These are phyloP conservation scores for Leccinum variicolor DNA, from an alignment of 768 basidiomycete genomes.

Conservation along the genomic window DNA sequence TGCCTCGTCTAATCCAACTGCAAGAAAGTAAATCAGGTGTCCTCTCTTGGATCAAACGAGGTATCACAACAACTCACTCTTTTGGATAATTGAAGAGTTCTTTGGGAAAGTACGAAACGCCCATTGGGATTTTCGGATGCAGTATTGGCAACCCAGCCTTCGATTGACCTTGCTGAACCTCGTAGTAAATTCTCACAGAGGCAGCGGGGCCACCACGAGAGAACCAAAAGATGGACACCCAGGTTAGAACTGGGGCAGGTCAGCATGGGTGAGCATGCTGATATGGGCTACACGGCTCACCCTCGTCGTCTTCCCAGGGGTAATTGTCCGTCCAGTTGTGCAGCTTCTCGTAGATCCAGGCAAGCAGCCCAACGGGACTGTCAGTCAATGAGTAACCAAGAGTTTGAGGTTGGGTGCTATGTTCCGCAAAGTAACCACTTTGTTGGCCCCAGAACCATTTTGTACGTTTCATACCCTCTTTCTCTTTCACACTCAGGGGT, in stretches of 20 bases:
- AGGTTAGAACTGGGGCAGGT: conserved; percentile 46
- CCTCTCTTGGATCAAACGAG: neutral
- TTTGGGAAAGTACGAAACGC: conserved; percentile 50
- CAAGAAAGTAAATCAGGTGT: neutral
- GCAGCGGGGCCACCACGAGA: conserved; percentile 57
- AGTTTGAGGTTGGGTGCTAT: conserved; percentile 49
- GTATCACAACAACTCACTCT: conserved; percentile 30
- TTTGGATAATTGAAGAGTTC: conserved; percentile 37
- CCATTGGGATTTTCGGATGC: conserved; percentile 38
- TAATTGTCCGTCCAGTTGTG: conserved; percentile 49
- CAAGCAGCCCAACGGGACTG: conserved; percentile 52
- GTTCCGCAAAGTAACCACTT: conserved; percentile 30
- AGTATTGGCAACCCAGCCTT: accelerated
- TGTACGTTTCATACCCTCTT: conserved; percentile 18
- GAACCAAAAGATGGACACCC: conserved; percentile 59
- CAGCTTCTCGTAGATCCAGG: conserved; percentile 54
- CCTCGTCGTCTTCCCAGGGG: conserved; percentile 56
- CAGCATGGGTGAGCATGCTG: neutral
- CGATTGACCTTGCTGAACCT: conserved; percentile 20
- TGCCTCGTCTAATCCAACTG: neutral
- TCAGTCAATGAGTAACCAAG: conserved; percentile 53
- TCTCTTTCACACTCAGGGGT: conserved; percentile 28
- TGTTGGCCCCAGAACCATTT: conserved; percentile 21
- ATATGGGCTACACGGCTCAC: conserved; percentile 22
- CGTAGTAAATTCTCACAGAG: conserved; percentile 58